Conservation (phyloP, 345 rosid genomes). For the Raphanus raphanistrum region DNA sequence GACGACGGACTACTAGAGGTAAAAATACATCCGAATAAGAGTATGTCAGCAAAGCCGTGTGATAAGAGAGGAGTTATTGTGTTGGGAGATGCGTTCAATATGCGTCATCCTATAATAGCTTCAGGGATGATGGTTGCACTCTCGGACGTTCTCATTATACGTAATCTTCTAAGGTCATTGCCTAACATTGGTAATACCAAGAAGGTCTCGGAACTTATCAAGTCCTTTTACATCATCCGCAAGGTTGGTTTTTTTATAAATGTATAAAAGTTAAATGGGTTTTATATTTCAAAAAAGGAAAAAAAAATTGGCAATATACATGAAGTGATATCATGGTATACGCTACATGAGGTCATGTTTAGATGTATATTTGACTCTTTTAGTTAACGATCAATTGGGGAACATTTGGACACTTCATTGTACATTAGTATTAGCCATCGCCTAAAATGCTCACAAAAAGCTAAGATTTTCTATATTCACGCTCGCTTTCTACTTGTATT, state of each 20-base stretch:
- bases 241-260: conserved; percentile 13
- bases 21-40: background rate
- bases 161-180: conserved; percentile 21
- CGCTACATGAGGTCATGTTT: background rate
- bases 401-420: background rate
- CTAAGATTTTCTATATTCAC: background rate
- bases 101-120: conserved; percentile 35
- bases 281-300: background rate
- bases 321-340: background rate
- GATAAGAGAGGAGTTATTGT: conserved; percentile 32
- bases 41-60: conserved; percentile 7
- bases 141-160: conserved; percentile 29
- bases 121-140: conserved; percentile 41
- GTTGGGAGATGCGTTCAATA: conserved; percentile 37
- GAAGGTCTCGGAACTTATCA: conserved; percentile 17
- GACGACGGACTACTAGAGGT: conserved; percentile 29
- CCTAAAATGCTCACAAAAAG: background rate
- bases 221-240: conserved; percentile 26
- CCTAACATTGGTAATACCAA: conserved; percentile 17
- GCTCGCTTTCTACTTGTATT: background rate
- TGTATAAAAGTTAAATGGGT: background rate
- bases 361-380: background rate
- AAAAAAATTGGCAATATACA: background rate
- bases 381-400: background rate
- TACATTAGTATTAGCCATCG: background rate